Percentiles rank a stretch among this genome's conserved stretches.
These are phyloP conservation scores for Cyclaneusma minus DNA, from an alignment of 2,329 filamentous ascomycete species.

Conservation along the genomic window DNA sequence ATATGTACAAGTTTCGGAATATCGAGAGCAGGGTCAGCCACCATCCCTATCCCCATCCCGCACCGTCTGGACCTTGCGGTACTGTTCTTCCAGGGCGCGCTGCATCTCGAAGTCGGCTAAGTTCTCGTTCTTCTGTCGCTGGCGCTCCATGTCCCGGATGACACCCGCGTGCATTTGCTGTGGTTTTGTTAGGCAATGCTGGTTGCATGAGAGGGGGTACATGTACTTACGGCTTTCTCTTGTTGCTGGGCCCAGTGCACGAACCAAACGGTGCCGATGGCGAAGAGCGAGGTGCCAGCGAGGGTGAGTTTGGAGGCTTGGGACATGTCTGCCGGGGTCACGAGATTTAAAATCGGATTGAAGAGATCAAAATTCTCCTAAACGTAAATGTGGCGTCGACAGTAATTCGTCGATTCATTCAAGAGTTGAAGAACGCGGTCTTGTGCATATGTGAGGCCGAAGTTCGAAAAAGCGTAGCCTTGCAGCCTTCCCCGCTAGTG, in stretches of 20 bases:
- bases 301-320: conserved; percentile 79
- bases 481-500: no score
- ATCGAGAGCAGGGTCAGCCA: conserved; percentile 3
- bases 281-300: conserved; percentile 58
- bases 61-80: conserved; percentile 76
- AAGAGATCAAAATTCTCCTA: no score
- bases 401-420: no score
- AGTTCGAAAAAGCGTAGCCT: no score
- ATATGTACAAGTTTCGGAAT: conserved; percentile 5
- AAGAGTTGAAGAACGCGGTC: no score
- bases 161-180: conserved; percentile 95
- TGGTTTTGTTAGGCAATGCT: conserved; percentile 17
- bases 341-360: conserved; percentile 1
- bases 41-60: conserved; percentile 26
- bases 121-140: conserved; percentile 76
- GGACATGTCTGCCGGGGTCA: conserved; percentile 47
- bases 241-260: conserved; percentile 81
- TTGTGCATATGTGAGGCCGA: no score
- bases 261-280: conserved; percentile 61
- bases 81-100: conserved; percentile 69
- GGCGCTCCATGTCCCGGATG: conserved; percentile 86
- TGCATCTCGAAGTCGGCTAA: conserved; percentile 94
- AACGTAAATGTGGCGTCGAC: no score
- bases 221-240: conserved; percentile 58
- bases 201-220: conserved; percentile 1